Evolutionary conservation across 129 eudicot genomes (phyloP).

Genomic region (Artemisia annua): DNA sequence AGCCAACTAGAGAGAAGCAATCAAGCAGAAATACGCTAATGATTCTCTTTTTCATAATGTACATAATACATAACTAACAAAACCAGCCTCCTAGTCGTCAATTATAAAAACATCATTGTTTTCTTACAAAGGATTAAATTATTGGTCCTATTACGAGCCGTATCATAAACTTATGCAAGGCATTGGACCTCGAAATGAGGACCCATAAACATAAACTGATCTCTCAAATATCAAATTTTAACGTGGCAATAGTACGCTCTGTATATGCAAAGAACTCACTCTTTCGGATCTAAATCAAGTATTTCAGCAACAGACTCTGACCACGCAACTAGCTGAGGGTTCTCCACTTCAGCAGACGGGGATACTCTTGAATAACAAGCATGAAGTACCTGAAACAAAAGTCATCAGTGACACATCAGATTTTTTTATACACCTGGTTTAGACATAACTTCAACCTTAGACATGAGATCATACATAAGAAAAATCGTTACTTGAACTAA

Average conservation of each 20-base stretch:
- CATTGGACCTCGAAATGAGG: too few relatives aligned
- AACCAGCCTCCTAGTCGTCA: too few relatives aligned
- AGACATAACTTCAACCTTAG: background rate
- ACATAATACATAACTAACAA: too few relatives aligned
- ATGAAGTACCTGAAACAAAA: conserved; percentile 57
- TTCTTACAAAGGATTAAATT: too few relatives aligned
- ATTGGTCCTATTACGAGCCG: too few relatives aligned
- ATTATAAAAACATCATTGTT: too few relatives aligned
- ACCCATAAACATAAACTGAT: too few relatives aligned
- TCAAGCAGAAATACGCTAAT: too few relatives aligned
- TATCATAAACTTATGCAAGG: too few relatives aligned
- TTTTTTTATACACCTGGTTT: background rate
- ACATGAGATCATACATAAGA: background rate
- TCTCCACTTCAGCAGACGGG: conserved; percentile 83
- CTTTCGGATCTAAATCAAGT: conserved; percentile 83
- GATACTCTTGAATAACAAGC: conserved; percentile 81
- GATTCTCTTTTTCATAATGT: too few relatives aligned
- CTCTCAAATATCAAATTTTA: background rate
- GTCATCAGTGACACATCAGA: background rate
- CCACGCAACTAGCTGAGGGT: conserved; percentile 87
- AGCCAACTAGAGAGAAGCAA: too few relatives aligned
- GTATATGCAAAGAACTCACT: conserved; percentile 43
- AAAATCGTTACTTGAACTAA: background rate
- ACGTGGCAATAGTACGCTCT: background rate
- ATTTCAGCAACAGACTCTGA: conserved; percentile 81